Base-by-base conservation (phyloP, 2,329 filamentous ascomycete species). In the Neonectria coccinea region DNA sequence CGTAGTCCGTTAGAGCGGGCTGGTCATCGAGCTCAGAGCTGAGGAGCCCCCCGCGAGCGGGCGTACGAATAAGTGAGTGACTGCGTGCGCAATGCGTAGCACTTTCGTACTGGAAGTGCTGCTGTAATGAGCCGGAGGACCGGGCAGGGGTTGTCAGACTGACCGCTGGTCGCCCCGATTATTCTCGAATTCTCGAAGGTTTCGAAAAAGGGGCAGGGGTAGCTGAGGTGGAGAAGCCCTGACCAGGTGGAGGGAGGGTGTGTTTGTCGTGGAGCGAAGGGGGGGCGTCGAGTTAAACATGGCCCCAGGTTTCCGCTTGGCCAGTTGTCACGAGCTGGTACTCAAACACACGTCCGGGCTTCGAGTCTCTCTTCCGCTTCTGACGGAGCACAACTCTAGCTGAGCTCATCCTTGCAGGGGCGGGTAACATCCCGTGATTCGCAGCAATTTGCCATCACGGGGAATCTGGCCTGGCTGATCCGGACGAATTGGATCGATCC, bases 131-230 rank as follows among this genome's bases (percentile, higher is more conserved):
- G 51, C 45, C 41, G 42, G 52, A 59, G 61, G 58, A 47, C 58
- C 60, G 50, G 52, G 56, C 66, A 73, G 64, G 72, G 70, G 66
- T 31, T 50, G 56, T 62, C 59, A 62, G 70, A 62, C 66, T 74
- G 72, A 74, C 72, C 72, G 72, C 72, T 67, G 69, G 70, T 74
- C 70, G 68, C 68, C 70, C 72, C 72, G 45, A 64, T 67, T 73
- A 66, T 72, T 64, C 57, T 67, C 56, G 68, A 61, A 74, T 74
- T 74, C 72, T 74, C 70, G 72, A 74, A 74, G 72, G 70, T 73
- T 74, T 74, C 72, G 72, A 74, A 74, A 69, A 74, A 64, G 68
- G 70, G 70, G 70, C 65, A 70, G 67, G 72, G 69, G 70, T 63
- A 54, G 59, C 42, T 50, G 56, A 61, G 59, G 70, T 69, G 69